Conservation (phyloP, 2,329 filamentous ascomycete genomes). For the Pseudocercospora fuligena region DNA sequence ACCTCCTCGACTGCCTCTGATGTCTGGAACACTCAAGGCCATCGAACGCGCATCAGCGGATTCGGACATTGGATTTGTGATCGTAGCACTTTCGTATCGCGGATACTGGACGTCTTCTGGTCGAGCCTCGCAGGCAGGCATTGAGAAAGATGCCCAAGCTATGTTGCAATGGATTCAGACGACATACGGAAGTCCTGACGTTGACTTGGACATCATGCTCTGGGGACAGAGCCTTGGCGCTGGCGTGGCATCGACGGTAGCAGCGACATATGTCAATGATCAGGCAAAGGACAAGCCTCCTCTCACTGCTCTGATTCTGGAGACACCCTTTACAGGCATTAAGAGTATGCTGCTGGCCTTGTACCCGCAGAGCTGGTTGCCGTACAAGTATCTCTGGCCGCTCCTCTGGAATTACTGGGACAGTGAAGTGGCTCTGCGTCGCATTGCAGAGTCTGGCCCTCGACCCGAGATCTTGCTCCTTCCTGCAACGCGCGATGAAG, state of each 20-base stretch:
- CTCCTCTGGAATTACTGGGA: slow-evolving; percentile 70
- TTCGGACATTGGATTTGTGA: slow-evolving; percentile 37
- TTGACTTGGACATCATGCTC: slow-evolving; percentile 58
- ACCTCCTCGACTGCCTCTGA: slow-evolving; percentile 52
- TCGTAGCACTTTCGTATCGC: slow-evolving; percentile 63
- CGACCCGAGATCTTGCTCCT: slow-evolving; percentile 55
- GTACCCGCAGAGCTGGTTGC: slow-evolving; percentile 80
- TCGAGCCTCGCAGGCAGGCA: slow-evolving; percentile 70
- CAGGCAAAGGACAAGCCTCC: slow-evolving; percentile 15
- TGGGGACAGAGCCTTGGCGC: slow-evolving; percentile 82
- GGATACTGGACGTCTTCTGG: slow-evolving; percentile 81
- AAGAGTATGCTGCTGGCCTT: slow-evolving; percentile 71
- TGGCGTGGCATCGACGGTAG: slow-evolving; percentile 69
- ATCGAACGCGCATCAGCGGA: slow-evolving; percentile 38
- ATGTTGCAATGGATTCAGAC: slow-evolving; percentile 65
- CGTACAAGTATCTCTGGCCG: slow-evolving; percentile 74
- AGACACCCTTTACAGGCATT: slow-evolving; percentile 76
- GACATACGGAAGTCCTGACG: slow-evolving; percentile 37
- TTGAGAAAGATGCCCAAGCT: slow-evolving; percentile 70
- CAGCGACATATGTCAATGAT: slow-evolving; percentile 50
- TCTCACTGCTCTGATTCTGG: slow-evolving; percentile 64
- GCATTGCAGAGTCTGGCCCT: slow-evolving; percentile 40
- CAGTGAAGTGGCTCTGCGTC: slow-evolving; percentile 47
- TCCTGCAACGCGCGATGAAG: slow-evolving; percentile 60
- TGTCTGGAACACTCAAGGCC: slow-evolving; percentile 53